Percentiles rank a stretch among this genome's conserved stretches.
Evolutionary conservation across 768 basidiomycete species (phyloP).

Genomic region (Lactifluus echinatus): DNA sequence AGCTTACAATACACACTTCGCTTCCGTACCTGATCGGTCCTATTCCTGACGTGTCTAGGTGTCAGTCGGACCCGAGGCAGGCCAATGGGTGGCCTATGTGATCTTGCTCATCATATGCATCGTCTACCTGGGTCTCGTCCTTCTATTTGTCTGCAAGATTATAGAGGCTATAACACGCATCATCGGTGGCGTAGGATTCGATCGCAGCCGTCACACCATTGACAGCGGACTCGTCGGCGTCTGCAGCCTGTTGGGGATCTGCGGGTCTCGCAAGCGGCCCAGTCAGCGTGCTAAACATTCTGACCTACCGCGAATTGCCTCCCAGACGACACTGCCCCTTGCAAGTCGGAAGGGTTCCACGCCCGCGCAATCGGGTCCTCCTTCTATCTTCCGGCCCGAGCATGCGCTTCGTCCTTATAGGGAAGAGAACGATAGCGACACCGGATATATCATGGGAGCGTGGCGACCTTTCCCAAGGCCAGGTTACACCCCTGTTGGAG

Average conservation of each 20-base stretch:
- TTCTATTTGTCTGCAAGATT: slow-evolving; percentile 81
- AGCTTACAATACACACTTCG: background rate
- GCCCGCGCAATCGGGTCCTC: slow-evolving; percentile 46
- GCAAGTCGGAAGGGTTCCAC: slow-evolving; percentile 24
- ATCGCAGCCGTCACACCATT: slow-evolving; percentile 67
- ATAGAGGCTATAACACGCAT: slow-evolving; percentile 77
- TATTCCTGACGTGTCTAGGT: slow-evolving; percentile 45
- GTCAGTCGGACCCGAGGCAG: slow-evolving; percentile 68
- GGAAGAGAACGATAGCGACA: slow-evolving; percentile 74
- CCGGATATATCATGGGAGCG: slow-evolving; percentile 88
- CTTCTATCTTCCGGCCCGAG: slow-evolving; percentile 70
- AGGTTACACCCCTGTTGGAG: slow-evolving; percentile 40
- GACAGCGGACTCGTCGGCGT: slow-evolving; percentile 87
- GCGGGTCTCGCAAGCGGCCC: slow-evolving; percentile 38
- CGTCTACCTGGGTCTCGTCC: slow-evolving; percentile 71
- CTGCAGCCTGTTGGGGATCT: slow-evolving; percentile 60
- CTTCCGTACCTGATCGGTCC: slow-evolving; percentile 12
- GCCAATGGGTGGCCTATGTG: slow-evolving; percentile 91
- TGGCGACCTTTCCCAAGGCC: slow-evolving; percentile 68
- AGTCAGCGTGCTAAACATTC: slow-evolving; percentile 19
- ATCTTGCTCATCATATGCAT: slow-evolving; percentile 77
- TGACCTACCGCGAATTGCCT: slow-evolving; percentile 11
- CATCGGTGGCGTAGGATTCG: slow-evolving; percentile 70
- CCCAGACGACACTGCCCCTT: slow-evolving; percentile 14
- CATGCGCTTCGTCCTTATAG: slow-evolving; percentile 67